Base-by-base conservation (phyloP, 352 stramenopile species). In the Pythium aristosporum region DNA sequence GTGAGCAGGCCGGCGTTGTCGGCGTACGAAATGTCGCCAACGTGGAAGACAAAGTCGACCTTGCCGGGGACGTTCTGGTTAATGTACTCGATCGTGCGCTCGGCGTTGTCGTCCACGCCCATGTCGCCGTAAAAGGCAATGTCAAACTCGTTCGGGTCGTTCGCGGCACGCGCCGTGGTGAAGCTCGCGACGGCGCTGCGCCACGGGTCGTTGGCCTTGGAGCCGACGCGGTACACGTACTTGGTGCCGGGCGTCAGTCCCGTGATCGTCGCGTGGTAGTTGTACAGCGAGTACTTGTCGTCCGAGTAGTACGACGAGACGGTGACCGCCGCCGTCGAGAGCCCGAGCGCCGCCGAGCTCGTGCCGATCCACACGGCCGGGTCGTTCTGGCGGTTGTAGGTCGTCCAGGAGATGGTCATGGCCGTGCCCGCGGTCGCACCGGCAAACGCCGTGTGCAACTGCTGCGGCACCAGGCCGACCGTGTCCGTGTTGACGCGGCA, bases 11-110 rank as follows among this genome's bases (percentile, higher is more conserved):
- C 61, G 63, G 39, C 39, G 21, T 76, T 68, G 50, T 76, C 66
- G n/a, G 68, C 73, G 58, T 82, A 91, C 65, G 71, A 80, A 28
- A 92, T 83, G 57, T 93, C 84, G 13, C 84, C 86, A 20, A 91
- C 51, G 59, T 95, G 84, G 69, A 82, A 88, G 15, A 92, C 69
- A 20, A 92, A 73, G 25, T 89, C 76, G 1, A 91, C 61, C 11
- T 65, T 56, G 2, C 56, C 55, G 6, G 66, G 69, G 18, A 46
- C 7, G 13, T 46, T 46, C 32, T 68, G 61, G 49, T 80, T 85
- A 37, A 91, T 28, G 36, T 73, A 69, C 9, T 52, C n/a, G 44
- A 82, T 72, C 2, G 76, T 87, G 8, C 55, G 46, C 7, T 64
- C 61, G 6, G 78, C 74, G 46, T 88, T 76, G 2, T 65, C 34